A percentile compares a stretch with the other conserved stretches of the same genome.
These are phyloP conservation scores for Neopestalotiopsis clavispora DNA, from an alignment of 2,329 filamentous ascomycete genomes.

Conservation along the genomic window DNA sequence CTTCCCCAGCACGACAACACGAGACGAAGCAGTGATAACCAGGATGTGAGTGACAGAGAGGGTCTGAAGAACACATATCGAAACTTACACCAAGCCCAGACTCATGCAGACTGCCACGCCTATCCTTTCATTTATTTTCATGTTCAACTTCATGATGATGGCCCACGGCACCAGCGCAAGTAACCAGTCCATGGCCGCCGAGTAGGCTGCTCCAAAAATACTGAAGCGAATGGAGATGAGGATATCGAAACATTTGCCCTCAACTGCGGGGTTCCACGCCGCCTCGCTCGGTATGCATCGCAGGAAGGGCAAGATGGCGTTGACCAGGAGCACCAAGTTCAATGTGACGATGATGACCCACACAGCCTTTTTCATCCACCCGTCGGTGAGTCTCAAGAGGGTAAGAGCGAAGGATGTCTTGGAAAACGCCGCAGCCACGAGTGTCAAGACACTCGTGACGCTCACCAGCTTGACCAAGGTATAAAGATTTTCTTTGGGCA, in stretches of 20 bases:
- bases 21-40: too few relatives aligned
- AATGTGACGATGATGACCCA: slow-evolving; percentile 38
- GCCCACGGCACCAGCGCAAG: slow-evolving; percentile 43
- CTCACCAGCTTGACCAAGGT: slow-evolving; percentile 1
- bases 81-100: slow-evolving; percentile 36
- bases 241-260: slow-evolving; percentile 25
- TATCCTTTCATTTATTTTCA: slow-evolving; percentile 42
- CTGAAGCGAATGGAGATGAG: slow-evolving; percentile 25
- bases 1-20: too few relatives aligned
- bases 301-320: slow-evolving; percentile 29
- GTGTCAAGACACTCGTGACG: slow-evolving; percentile 15
- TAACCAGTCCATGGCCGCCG: slow-evolving; percentile 40
- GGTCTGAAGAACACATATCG: background rate
- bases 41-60: too few relatives aligned
- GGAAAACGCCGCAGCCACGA: slow-evolving; percentile 40
- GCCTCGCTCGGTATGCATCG: slow-evolving; percentile 23
- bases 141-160: slow-evolving; percentile 40
- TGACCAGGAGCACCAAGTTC: slow-evolving; percentile 29
- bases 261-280: slow-evolving; percentile 19
- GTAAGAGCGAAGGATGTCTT: slow-evolving; percentile 45
- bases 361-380: slow-evolving; percentile 31
- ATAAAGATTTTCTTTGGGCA: slow-evolving; percentile 4
- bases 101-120: slow-evolving; percentile 41
- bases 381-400: slow-evolving; percentile 35
- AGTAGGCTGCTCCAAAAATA: slow-evolving; percentile 29